phyloP scores from a whole-genome alignment of 768 basidiomycete genomes.

The Ephemerocybe angulata region DNA sequence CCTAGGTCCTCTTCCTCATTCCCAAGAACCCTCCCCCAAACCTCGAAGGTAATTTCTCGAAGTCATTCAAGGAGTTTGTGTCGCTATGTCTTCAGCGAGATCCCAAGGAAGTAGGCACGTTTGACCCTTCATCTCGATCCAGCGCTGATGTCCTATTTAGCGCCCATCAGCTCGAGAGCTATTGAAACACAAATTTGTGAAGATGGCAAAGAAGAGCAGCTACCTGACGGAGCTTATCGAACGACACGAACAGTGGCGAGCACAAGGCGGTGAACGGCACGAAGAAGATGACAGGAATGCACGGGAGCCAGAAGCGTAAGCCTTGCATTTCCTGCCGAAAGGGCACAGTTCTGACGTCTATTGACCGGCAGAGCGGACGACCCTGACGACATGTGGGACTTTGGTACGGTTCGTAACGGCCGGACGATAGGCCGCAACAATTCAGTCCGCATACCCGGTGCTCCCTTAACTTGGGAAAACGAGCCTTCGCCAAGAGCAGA shows the following conservation, averaged over 20 bases:
- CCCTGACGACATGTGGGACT: conserved; percentile 91
- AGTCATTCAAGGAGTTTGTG: conserved; percentile 92
- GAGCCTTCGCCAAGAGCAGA: conserved; percentile 50
- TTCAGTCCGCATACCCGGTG: conserved; percentile 59
- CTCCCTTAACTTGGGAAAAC: conserved; percentile 79
- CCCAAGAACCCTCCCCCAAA: conserved; percentile 95
- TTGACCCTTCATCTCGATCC: background rate
- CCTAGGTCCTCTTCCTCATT: conserved; percentile 94
- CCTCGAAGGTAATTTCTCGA: conserved; percentile 88
- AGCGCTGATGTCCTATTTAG: conserved; percentile 35
- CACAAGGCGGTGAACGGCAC: conserved; percentile 75
- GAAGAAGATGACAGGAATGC: conserved; percentile 68
- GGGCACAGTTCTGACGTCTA: background rate
- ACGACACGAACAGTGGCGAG: conserved; percentile 88
- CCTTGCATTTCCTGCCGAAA: conserved; percentile 10
- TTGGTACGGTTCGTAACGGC: conserved; percentile 86
- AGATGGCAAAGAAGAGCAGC: conserved; percentile 90
- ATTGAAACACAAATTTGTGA: conserved; percentile 93
- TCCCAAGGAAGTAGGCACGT: conserved; percentile 72
- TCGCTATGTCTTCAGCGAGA: conserved; percentile 90
- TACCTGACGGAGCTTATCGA: conserved; percentile 97
- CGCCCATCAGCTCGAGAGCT: conserved; percentile 94
- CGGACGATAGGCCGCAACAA: conserved; percentile 66
- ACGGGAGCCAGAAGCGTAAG: conserved; percentile 59
- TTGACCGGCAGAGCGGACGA: conserved; percentile 50